Evolutionary conservation across 768 basidiomycete genomes (phyloP), one percentile per base, ranked within the genome.

Genomic region (Infundibulicybe gibba): DNA sequence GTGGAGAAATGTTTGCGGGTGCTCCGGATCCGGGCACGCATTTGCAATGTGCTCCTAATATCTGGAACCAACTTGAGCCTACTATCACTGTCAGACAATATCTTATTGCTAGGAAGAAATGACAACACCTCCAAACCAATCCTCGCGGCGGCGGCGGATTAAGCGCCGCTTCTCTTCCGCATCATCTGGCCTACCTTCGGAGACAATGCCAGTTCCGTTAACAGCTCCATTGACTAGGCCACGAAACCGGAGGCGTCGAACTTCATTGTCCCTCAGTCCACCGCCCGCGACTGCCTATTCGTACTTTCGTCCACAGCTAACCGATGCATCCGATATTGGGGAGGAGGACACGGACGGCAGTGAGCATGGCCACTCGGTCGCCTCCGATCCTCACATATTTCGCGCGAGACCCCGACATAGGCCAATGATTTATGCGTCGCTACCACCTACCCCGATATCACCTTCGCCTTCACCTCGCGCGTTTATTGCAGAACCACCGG

Each of bases 401-500:
- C 55, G 54, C 40, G 37, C 52, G 33, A 57, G 63, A 32, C 8
- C 25, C 25, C 25, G 25, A 8, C 50, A 61, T 6, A 61, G 65
- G 41, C 78, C 77, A 11, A 65, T 81, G 19, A 72, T 80, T 0
- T 90, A 90, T 55, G 75, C 85, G 5, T 90, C 87, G 0, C 72
- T 90, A 35, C 87, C 87, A 3, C 77, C 87, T 0, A 85, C 87
- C 8, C 87, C 87, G 11, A 81, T 85, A 42, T 67, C 75, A 15
- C 66, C 75, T 19, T 79, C 80, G 39, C 66, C 71, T 3, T 57
- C 61, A 10, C 53, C 58, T 13, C 67, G 60, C 32, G 61, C 70
- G 14, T 64, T 65, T 35, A 61, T 62, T 6, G 62, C 66, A 21
- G 56, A 63, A 5, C 61, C 64, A 2, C 64, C 67, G 8, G 50